Percentiles rank a stretch among this genome's conserved stretches.
phyloP scores from a whole-genome alignment of 208 protist genomes.

The Trypanosomatidae sp. region DNA sequence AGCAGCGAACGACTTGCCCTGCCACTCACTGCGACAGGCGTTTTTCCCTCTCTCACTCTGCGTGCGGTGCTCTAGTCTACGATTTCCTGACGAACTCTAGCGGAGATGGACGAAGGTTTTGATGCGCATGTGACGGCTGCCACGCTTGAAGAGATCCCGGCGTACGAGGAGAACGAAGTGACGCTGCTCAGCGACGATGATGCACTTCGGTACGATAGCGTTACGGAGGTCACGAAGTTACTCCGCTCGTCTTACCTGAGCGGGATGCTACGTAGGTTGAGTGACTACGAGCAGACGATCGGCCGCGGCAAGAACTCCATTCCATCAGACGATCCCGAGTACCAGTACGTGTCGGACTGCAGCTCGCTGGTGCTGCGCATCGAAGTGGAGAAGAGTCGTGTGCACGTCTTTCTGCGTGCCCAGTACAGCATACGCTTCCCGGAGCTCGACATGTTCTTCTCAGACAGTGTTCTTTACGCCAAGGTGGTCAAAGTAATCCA shows the following conservation, averaged over 20 bases:
- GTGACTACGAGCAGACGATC: slow-evolving; percentile 69
- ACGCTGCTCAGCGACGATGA: slow-evolving; percentile 74
- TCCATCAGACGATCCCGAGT: slow-evolving; percentile 81
- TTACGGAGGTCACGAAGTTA: slow-evolving; percentile 80
- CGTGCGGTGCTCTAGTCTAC: background rate
- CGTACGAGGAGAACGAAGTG: slow-evolving; percentile 21
- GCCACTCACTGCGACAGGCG: background rate
- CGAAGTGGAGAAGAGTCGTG: slow-evolving; percentile 88
- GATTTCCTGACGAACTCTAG: background rate
- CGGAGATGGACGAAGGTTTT: slow-evolving; percentile 61
- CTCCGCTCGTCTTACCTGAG: slow-evolving; percentile 79
- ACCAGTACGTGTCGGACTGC: slow-evolving; percentile 90
- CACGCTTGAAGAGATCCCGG: slow-evolving; percentile 13
- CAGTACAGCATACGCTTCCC: slow-evolving; percentile 90
- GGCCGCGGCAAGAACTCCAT: slow-evolving; percentile 74
- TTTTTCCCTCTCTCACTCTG: background rate
- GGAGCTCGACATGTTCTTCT: slow-evolving; percentile 89
- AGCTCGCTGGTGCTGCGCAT: slow-evolving; percentile 85
- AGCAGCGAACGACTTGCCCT: no score
- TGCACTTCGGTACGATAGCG: slow-evolving; percentile 73
- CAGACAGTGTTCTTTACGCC: slow-evolving; percentile 83
- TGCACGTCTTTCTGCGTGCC: slow-evolving; percentile 83
- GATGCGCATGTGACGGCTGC: slow-evolving; percentile 41
- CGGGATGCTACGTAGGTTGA: slow-evolving; percentile 69
- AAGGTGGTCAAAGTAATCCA: slow-evolving; percentile 82